A percentile compares a stretch with the other conserved stretches of the same genome.
Evolutionary conservation across 2,329 filamentous ascomycete genomes (phyloP).

Genomic region (Pseudogymnoascus sp.): DNA sequence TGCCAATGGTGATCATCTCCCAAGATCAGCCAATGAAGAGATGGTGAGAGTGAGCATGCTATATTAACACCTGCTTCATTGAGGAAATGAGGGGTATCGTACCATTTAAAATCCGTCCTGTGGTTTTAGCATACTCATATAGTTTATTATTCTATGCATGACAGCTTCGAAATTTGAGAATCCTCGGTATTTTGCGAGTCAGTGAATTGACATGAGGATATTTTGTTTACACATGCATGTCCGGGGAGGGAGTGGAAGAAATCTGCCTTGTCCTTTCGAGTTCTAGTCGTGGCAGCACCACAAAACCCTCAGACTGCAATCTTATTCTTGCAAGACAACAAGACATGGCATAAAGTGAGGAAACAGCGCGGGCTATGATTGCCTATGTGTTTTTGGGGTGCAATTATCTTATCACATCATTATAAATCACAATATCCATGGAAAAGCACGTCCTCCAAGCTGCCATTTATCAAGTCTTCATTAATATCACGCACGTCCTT

Average conservation of each 20-base stretch:
- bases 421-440: not conserved
- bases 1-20: not conserved
- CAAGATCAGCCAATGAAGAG: not conserved
- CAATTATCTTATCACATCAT: not conserved
- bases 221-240: not conserved
- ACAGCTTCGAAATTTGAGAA: not conserved
- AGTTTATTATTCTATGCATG: not conserved
- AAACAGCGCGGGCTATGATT: not conserved
- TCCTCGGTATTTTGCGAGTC: not conserved
- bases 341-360: not conserved
- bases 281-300: not conserved
- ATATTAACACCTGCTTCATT: constrained; percentile 5
- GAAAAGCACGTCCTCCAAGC: not conserved
- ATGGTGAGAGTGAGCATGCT: not conserved
- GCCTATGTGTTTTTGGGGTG: not conserved
- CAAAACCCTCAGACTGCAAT: not conserved
- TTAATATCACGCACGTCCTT: not conserved
- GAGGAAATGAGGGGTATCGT: not conserved
- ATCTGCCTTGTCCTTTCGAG: not conserved
- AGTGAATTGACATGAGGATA: not conserved
- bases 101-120: not conserved
- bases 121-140: not conserved
- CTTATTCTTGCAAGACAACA: not conserved
- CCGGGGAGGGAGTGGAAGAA: not conserved
- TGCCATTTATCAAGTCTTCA: not conserved